Evolutionary conservation across 192 early-diverging fungal genomes (phyloP).

Genomic region (Endogone sp.): DNA sequence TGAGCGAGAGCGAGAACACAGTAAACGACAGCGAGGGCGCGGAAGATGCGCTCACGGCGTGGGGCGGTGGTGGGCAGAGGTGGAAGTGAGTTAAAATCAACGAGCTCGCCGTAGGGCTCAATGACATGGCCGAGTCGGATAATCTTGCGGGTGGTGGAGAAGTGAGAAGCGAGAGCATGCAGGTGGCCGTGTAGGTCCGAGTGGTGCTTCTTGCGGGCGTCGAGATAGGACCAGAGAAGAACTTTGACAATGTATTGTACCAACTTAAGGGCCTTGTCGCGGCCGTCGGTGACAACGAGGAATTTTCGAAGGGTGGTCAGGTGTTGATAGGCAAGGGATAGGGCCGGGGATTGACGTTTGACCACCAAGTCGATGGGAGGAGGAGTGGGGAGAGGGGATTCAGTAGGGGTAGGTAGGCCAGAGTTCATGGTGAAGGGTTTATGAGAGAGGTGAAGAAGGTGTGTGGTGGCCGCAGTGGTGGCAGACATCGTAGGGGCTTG

Average conservation of each 20-base stretch:
- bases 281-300: constrained; percentile 69
- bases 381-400: constrained; percentile 9
- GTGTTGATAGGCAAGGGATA: not conserved
- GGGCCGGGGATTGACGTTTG: not conserved
- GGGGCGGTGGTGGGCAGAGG: not conserved
- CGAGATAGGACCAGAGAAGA: constrained; percentile 49
- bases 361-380: not conserved
- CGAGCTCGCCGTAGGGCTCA: constrained; percentile 56
- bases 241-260: constrained; percentile 72
- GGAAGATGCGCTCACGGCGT: constrained; percentile 10
- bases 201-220: constrained; percentile 21
- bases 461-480: not conserved
- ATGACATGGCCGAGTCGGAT: constrained; percentile 68
- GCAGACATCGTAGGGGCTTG: too few relatives aligned
- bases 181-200: constrained; percentile 16
- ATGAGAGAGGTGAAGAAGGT: not conserved
- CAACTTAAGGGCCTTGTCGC: constrained; percentile 80
- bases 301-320: constrained; percentile 51
- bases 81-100: constrained; percentile 18
- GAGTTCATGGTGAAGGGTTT: not conserved
- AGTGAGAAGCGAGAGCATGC: constrained; percentile 55
- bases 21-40: constrained; percentile 10
- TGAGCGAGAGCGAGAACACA: constrained; percentile 59
- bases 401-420: constrained; percentile 4
- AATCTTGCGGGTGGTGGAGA: constrained; percentile 72